Percentiles rank a stretch among this genome's conserved stretches.
Evolutionary conservation across 169 alveolate species (phyloP).

Genomic region (Toxoplasma gondii): DNA sequence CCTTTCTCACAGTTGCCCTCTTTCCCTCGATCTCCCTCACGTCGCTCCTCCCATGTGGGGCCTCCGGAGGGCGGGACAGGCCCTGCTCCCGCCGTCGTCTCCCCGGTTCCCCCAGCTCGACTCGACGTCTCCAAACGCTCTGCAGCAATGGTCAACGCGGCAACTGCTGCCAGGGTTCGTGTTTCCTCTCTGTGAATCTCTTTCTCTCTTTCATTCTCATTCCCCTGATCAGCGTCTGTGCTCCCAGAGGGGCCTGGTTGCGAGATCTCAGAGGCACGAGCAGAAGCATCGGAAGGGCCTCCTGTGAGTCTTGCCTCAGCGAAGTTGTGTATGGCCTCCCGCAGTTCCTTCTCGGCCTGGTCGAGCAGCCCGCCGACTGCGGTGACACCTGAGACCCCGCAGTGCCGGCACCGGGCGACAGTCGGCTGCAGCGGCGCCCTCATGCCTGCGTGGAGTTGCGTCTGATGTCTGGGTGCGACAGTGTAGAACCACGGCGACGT

Average conservation of each 20-base stretch:
- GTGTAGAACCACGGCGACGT: conserved; percentile 53
- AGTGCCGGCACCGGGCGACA: conserved; percentile 55
- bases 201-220: no score
- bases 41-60: background rate
- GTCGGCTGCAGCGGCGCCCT: conserved; percentile 52
- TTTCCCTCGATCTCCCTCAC: background rate
- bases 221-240: no score
- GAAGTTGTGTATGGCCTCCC: background rate
- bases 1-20: background rate
- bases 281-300: no score
- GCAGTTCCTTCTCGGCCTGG: conserved; percentile 5
- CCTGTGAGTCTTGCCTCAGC: no score
- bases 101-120: background rate
- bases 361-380: conserved; percentile 27
- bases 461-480: conserved; percentile 18
- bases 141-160: conserved; percentile 39
- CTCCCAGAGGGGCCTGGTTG: background rate
- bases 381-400: conserved; percentile 35
- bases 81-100: conserved; percentile 2
- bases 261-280: background rate
- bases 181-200: background rate
- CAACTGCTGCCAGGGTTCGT: conserved; percentile 36
- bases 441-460: conserved; percentile 38
- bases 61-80: background rate
- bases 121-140: conserved; percentile 34